These are phyloP conservation scores for Ophiostoma piceae DNA, from an alignment of 2,329 filamentous ascomycete species.

Conservation along the genomic window DNA sequence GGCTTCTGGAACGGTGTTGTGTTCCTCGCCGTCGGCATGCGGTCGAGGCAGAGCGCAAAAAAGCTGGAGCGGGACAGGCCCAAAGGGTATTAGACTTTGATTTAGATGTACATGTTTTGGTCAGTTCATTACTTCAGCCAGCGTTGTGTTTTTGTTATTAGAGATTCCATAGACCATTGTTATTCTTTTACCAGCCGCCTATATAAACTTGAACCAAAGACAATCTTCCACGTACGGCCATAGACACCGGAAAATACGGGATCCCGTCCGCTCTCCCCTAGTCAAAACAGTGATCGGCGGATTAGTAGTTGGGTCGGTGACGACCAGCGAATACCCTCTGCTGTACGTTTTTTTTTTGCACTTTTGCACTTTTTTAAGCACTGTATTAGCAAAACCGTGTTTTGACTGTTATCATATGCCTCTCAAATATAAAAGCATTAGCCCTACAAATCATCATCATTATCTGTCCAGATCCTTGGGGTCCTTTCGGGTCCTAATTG, in stretches of 20 bases:
- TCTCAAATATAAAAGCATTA: no score
- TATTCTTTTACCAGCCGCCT: no score
- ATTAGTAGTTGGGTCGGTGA: constrained; percentile 1
- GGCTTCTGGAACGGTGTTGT: constrained; percentile 39
- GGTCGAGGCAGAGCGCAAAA: constrained; percentile 25
- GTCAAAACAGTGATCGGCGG: not conserved
- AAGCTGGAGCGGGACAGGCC: constrained; percentile 2
- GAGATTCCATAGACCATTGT: no score
- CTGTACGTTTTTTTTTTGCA: not conserved
- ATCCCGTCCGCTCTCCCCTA: not conserved
- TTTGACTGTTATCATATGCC: no score
- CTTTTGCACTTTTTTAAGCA: not conserved
- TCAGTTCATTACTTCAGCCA: no score
- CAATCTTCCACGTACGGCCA: not conserved
- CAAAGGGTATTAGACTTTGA: not conserved
- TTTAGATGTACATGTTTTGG: no score
- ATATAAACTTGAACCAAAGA: no score
- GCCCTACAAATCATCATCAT: no score
- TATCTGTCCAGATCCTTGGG: no score
- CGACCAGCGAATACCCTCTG: constrained; percentile 1
- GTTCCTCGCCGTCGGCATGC: constrained; percentile 37
- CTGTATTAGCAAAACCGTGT: no score
- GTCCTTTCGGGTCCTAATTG: no score
- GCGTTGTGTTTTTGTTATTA: no score
- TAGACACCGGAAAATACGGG: not conserved